phyloP scores from a whole-genome alignment of 805 yeast genomes.

The Metschnikowia similis region DNA sequence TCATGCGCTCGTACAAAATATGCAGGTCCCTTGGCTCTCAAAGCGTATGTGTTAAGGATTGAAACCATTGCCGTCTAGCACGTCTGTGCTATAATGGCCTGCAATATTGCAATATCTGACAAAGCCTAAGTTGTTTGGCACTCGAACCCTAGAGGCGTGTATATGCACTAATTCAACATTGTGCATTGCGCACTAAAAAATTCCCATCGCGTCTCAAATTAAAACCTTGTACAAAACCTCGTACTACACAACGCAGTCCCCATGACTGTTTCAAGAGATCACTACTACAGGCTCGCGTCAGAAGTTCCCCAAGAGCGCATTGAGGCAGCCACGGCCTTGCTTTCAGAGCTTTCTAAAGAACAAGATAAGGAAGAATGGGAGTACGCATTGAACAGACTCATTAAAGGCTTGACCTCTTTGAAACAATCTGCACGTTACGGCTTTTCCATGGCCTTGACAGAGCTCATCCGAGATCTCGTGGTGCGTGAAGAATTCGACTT shows the following conservation, averaged over 20 bases:
- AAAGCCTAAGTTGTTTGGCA: neutral
- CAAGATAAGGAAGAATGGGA: slow-evolving; percentile 60
- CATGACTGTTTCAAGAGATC: slow-evolving; percentile 63
- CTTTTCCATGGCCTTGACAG: slow-evolving; percentile 82
- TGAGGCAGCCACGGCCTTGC: slow-evolving; percentile 61
- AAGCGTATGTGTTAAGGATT: neutral
- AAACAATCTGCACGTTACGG: slow-evolving; percentile 85
- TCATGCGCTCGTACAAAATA: slow-evolving; percentile 15
- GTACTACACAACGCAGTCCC: neutral
- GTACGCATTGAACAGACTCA: slow-evolving; percentile 73
- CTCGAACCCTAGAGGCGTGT: neutral
- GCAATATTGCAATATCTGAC: too few relatives aligned
- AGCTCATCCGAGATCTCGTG: slow-evolving; percentile 43
- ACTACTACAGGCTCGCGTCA: slow-evolving; percentile 72
- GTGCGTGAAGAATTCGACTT: slow-evolving; percentile 25
- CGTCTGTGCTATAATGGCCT: too few relatives aligned
- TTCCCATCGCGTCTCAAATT: slow-evolving; percentile 4
- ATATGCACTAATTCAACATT: slow-evolving; percentile 16
- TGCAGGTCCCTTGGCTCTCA: slow-evolving; percentile 2
- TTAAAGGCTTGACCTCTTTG: slow-evolving; percentile 77
- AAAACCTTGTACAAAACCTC: neutral
- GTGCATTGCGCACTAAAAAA: slow-evolving; percentile 2
- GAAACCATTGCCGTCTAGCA: too few relatives aligned
- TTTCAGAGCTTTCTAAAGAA: slow-evolving; percentile 52
- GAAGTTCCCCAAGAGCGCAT: slow-evolving; percentile 71